Percentiles rank a stretch among this genome's conserved stretches.
Conservation (phyloP, 129 eudicot species). For the Arctium minus region DNA sequence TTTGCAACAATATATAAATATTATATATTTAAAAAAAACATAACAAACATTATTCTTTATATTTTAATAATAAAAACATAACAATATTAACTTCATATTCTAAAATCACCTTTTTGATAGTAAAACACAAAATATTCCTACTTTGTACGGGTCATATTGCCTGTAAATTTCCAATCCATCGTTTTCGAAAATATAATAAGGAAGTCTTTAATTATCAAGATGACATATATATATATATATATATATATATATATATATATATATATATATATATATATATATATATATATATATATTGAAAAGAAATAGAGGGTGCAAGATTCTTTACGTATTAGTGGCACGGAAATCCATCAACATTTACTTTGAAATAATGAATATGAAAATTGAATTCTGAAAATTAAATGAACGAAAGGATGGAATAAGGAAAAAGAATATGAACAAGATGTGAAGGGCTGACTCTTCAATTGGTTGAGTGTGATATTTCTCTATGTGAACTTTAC, state of each 20-base stretch:
- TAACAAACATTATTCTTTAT: too few species aligned
- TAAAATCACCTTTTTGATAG: neutral
- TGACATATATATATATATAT: too few species aligned
- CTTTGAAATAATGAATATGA: neutral
- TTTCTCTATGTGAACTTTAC: too few species aligned
- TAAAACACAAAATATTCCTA: neutral
- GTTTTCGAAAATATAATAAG: neutral
- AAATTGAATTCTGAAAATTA: neutral
- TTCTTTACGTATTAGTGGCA: neutral
- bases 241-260: too few species aligned
- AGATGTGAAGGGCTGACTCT: neutral
- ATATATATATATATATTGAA: too few species aligned
- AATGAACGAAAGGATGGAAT: neutral
- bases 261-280: too few species aligned
- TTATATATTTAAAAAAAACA: too few species aligned
- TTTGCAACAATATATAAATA: too few species aligned
- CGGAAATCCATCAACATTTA: neutral
- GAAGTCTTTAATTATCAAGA: too few species aligned
- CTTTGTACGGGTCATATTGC: neutral
- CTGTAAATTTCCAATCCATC: neutral
- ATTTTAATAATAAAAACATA: too few species aligned
- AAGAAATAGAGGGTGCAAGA: neutral
- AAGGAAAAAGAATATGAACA: neutral
- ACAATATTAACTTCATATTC: neutral
- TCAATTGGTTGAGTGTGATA: neutral